Conservation (phyloP, 2,329 filamentous ascomycete genomes). For the Blastomyces emzantsi region DNA sequence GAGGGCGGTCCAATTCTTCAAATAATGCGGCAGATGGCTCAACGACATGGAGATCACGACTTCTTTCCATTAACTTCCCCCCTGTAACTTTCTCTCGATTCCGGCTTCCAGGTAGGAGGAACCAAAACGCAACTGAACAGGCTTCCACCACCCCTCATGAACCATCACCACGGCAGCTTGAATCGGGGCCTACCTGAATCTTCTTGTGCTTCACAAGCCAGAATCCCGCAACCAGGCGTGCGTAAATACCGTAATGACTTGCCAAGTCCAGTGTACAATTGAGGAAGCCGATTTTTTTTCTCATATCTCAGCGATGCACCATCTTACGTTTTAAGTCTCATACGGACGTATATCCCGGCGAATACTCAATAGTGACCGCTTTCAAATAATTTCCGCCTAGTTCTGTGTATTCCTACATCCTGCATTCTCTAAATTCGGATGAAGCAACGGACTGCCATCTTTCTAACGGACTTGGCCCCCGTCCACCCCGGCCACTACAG, state of each 20-base stretch:
- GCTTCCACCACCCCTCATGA: constrained; percentile 1
- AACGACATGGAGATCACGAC: constrained; percentile 13
- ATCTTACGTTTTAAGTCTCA: not conserved
- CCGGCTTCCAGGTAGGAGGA: constrained; percentile 5
- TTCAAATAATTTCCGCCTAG: not conserved
- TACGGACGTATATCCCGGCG: not conserved
- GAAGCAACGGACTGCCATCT: not conserved
- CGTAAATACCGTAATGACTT: not conserved
- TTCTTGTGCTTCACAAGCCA: not conserved
- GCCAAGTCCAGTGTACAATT: not conserved
- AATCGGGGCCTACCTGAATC: constrained; percentile 12
- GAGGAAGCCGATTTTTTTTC: not conserved
- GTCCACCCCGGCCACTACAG: not conserved
- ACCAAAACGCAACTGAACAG: not conserved
- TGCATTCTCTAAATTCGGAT: not conserved
- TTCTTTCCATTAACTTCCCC: constrained; percentile 7
- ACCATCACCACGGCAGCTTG: constrained; percentile 16
- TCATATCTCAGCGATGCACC: not conserved
- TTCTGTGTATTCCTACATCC: not conserved
- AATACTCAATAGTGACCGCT: not conserved
- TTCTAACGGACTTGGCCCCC: not conserved
- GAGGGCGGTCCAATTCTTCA: constrained; percentile 4
- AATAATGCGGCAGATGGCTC: not conserved
- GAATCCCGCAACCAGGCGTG: not conserved
- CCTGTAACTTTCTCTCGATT: constrained; percentile 10